A percentile compares a stretch with the other conserved stretches of the same genome.
phyloP scores from a whole-genome alignment of 768 basidiomycete genomes.

The Lanmaoa rubissima region DNA sequence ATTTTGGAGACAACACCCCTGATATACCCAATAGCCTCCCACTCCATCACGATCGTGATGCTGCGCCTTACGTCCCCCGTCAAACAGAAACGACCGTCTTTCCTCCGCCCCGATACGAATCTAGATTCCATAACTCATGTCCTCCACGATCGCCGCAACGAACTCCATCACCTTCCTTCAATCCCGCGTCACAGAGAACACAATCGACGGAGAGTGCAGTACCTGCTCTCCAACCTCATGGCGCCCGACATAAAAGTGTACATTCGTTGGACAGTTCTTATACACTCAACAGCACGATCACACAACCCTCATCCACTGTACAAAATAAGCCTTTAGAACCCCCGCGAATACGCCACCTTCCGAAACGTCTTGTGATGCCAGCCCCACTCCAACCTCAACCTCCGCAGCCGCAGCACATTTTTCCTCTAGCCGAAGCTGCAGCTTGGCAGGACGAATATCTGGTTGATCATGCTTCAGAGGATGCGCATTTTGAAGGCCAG shows the following conservation, averaged over 20 bases:
- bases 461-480: slow-evolving; percentile 4
- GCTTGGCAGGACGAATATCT: slow-evolving; percentile 5
- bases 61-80: slow-evolving; percentile 14
- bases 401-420: slow-evolving; percentile 14
- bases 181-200: neutral
- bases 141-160: slow-evolving; percentile 10
- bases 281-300: neutral
- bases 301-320: slow-evolving; percentile 4
- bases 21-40: slow-evolving; percentile 4
- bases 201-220: slow-evolving; percentile 1
- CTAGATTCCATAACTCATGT: slow-evolving; percentile 1
- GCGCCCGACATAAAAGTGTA: slow-evolving; percentile 7
- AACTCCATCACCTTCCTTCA: slow-evolving; percentile 2
- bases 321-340: slow-evolving; percentile 13
- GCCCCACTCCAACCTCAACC: slow-evolving; percentile 51
- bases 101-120: slow-evolving; percentile 26
- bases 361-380: slow-evolving; percentile 74
- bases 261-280: slow-evolving; percentile 11
- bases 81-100: slow-evolving; percentile 14
- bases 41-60: slow-evolving; percentile 7
- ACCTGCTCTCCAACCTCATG: neutral
- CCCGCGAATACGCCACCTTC: slow-evolving; percentile 40
- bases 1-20: slow-evolving; percentile 9
- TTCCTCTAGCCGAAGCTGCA: slow-evolving; percentile 1
- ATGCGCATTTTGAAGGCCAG: slow-evolving; percentile 4